A percentile compares a stretch with the other conserved stretches of the same genome.
phyloP scores from a whole-genome alignment of 495 filamentous ascomycete species.

The Letharia columbiana region DNA sequence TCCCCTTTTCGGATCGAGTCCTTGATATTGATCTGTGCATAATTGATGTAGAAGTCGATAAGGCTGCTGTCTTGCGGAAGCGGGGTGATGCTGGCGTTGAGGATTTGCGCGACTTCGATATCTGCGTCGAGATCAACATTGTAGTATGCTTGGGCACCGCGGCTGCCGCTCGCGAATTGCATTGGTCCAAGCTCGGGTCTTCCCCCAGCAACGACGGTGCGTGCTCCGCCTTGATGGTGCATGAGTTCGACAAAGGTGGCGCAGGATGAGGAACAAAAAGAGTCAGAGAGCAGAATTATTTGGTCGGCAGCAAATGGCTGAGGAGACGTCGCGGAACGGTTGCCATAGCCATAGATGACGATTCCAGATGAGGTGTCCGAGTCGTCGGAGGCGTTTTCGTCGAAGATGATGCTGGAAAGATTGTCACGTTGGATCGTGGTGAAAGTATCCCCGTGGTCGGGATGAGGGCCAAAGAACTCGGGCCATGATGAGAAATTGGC shows the following conservation, averaged over 20 bases:
- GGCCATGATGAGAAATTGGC: slow-evolving; percentile 45
- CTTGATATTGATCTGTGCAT: slow-evolving; percentile 33
- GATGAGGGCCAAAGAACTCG: slow-evolving; percentile 43
- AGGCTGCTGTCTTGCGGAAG: slow-evolving; percentile 24
- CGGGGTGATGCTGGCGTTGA: slow-evolving; percentile 23
- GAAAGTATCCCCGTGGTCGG: slow-evolving; percentile 37
- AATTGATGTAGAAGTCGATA: slow-evolving; percentile 29
- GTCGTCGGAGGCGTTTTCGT: slow-evolving; percentile 20
- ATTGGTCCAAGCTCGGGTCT: slow-evolving; percentile 36
- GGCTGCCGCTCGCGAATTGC: slow-evolving; percentile 35
- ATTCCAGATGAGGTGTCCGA: slow-evolving; percentile 22
- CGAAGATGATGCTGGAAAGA: slow-evolving; percentile 40
- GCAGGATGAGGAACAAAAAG: slow-evolving; percentile 44
- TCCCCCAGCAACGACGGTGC: slow-evolving; percentile 43
- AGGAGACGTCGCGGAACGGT: slow-evolving; percentile 28
- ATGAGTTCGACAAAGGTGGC: slow-evolving; percentile 47
- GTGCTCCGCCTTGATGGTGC: slow-evolving; percentile 41
- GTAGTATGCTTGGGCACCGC: slow-evolving; percentile 28
- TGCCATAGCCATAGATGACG: slow-evolving; percentile 33
- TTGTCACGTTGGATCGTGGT: slow-evolving; percentile 42
- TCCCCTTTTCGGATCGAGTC: slow-evolving; percentile 33
- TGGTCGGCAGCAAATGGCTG: slow-evolving; percentile 41
- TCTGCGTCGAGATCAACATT: slow-evolving; percentile 28
- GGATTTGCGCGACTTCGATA: slow-evolving; percentile 24
- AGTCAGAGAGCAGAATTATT: slow-evolving; percentile 45